These are phyloP conservation scores for Nannizziopsis barbatae DNA, from an alignment of 2,329 filamentous ascomycete genomes.

Conservation along the genomic window DNA sequence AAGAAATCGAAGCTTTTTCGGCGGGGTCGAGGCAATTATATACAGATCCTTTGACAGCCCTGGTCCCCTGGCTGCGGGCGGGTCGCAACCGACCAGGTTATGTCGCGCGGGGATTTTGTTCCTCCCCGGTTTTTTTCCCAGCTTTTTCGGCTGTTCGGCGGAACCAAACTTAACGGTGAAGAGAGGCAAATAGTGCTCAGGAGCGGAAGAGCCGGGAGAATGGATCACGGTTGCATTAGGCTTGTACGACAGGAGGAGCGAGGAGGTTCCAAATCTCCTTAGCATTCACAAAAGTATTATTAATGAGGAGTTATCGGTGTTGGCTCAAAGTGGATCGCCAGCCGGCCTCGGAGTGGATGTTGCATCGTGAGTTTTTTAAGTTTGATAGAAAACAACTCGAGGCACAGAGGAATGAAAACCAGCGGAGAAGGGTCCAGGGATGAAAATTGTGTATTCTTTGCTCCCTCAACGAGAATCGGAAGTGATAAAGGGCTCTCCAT, in stretches of 20 bases:
- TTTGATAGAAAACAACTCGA: neutral
- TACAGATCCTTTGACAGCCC: neutral
- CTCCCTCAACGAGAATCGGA: too few species aligned
- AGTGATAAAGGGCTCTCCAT: too few species aligned
- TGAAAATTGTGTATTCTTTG: too few species aligned
- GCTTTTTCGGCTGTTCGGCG: too few species aligned
- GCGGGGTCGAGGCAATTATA: constrained; percentile 4
- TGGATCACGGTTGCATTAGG: constrained; percentile 3
- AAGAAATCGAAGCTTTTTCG: neutral
- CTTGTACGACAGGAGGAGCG: neutral
- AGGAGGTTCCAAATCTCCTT: neutral
- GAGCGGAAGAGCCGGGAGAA: neutral
- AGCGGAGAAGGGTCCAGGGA: too few species aligned
- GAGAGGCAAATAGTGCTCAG: neutral
- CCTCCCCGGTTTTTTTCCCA: too few species aligned
- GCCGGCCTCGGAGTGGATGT: neutral
- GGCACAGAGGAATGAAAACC: neutral
- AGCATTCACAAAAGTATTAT: neutral
- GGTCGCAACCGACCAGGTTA: neutral
- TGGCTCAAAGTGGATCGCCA: neutral
- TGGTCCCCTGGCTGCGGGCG: neutral
- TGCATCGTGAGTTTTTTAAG: constrained; percentile 1
- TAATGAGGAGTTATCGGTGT: neutral
- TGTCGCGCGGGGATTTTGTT: constrained; percentile 2
- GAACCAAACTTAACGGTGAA: too few species aligned